Conservation (phyloP, 805 yeast genomes). For the Cyberlindnera veronae region DNA sequence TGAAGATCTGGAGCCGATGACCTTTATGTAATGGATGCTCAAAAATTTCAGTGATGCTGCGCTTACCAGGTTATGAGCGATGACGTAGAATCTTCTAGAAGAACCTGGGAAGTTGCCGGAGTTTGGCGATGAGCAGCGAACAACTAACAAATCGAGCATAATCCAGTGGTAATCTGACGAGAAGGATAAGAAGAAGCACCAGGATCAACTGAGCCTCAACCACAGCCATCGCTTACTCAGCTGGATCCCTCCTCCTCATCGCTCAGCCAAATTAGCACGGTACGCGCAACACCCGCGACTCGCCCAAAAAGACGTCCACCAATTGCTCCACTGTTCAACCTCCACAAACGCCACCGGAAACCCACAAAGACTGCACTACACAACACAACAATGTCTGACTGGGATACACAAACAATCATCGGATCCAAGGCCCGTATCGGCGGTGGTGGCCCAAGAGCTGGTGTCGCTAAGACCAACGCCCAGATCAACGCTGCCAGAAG, state of each 20-base stretch:
- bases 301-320: constrained; percentile 4
- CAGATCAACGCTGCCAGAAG: constrained; percentile 93
- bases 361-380: background rate
- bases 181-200: no score
- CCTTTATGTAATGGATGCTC: no score
- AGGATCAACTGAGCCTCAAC: no score
- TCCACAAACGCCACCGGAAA: constrained; percentile 1
- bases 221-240: no score
- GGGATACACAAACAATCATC: constrained; percentile 89
- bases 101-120: background rate
- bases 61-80: constrained; percentile 6
- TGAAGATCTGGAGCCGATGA: background rate
- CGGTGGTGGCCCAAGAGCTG: constrained; percentile 81
- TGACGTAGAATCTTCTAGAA: constrained; percentile 6
- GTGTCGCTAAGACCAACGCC: constrained; percentile 73
- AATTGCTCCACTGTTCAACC: background rate
- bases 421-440: constrained; percentile 89
- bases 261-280: background rate
- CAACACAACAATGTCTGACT: constrained; percentile 52
- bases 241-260: background rate
- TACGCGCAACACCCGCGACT: background rate
- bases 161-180: no score
- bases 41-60: constrained; percentile 9
- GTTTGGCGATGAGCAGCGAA: background rate
- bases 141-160: no score